These are phyloP conservation scores for Adansonia digitata DNA, from an alignment of 345 rosid genomes.

Conservation along the genomic window DNA sequence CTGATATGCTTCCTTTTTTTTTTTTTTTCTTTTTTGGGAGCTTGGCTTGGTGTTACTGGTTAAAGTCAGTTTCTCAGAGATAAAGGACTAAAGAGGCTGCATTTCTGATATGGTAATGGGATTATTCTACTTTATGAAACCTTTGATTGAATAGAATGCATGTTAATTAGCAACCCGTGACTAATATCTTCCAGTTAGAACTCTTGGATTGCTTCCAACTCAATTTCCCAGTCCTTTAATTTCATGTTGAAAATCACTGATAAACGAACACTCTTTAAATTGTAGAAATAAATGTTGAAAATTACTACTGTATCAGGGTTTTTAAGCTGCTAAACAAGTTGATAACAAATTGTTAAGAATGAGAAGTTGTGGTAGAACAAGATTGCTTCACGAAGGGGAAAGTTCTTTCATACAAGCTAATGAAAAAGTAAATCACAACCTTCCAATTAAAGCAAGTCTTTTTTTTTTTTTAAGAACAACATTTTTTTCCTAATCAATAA, in stretches of 20 bases:
- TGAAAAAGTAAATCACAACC: not conserved
- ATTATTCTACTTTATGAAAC: not conserved
- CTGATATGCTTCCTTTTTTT: not conserved
- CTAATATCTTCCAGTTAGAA: not conserved
- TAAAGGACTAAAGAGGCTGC: not conserved
- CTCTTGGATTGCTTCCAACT: not conserved
- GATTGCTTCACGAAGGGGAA: not conserved
- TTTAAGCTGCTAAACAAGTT: not conserved
- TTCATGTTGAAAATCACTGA: not conserved
- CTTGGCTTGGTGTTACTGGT: not conserved
- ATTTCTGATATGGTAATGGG: not conserved
- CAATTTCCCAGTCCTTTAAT: not conserved
- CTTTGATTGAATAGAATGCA: not conserved
- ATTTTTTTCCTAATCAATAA: not conserved
- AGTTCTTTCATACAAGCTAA: not conserved
- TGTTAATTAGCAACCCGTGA: not conserved
- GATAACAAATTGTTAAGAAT: not conserved
- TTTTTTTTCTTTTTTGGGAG: not conserved
- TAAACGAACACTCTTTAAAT: not conserved
- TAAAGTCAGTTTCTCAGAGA: not conserved
- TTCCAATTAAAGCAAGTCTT: not conserved
- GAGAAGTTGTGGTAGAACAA: not conserved
- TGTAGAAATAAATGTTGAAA: not conserved
- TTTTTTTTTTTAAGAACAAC: not conserved
- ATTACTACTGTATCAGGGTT: not conserved